Conservation (phyloP, 2,329 filamentous ascomycete genomes). For the Chaetomium strumarium region DNA sequence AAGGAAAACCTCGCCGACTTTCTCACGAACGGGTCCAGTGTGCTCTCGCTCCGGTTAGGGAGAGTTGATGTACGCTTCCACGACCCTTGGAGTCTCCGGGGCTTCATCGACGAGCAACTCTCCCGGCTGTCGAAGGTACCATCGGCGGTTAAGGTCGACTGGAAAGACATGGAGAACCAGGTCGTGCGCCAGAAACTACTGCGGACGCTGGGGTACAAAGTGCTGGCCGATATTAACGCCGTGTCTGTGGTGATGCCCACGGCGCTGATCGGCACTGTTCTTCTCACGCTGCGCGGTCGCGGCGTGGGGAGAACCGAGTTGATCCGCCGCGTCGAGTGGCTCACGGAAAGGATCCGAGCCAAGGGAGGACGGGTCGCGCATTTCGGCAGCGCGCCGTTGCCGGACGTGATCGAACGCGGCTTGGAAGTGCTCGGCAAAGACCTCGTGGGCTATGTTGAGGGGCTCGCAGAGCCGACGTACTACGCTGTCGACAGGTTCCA, state of each 20-base stretch:
- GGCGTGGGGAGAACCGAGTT: constrained; percentile 86
- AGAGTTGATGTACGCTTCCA: constrained; percentile 94
- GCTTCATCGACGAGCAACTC: constrained; percentile 75
- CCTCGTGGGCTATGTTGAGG: constrained; percentile 73
- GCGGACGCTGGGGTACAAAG: constrained; percentile 83
- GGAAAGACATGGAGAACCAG: constrained; percentile 43
- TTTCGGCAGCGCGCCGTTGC: constrained; percentile 74
- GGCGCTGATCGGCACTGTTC: constrained; percentile 86
- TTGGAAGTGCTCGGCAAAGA: constrained; percentile 88
- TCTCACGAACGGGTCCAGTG: constrained; percentile 74
- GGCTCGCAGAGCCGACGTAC: constrained; percentile 83
- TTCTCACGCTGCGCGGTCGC: constrained; percentile 83
- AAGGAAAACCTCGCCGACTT: constrained; percentile 92
- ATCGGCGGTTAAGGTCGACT: constrained; percentile 40
- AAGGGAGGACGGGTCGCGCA: constrained; percentile 93
- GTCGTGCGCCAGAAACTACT: constrained; percentile 65
- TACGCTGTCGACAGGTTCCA: constrained; percentile 96
- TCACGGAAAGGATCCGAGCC: constrained; percentile 70
- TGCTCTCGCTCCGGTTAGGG: constrained; percentile 81
- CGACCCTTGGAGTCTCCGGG: constrained; percentile 84
- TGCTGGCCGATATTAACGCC: constrained; percentile 88
- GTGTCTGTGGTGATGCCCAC: constrained; percentile 98
- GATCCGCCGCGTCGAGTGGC: constrained; percentile 82
- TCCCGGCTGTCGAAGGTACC: constrained; percentile 49
- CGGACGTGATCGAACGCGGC: constrained; percentile 79